A percentile compares a stretch with the other conserved stretches of the same genome.
Conservation (phyloP, 2,329 filamentous ascomycete species). For the Neonectria punicea region DNA sequence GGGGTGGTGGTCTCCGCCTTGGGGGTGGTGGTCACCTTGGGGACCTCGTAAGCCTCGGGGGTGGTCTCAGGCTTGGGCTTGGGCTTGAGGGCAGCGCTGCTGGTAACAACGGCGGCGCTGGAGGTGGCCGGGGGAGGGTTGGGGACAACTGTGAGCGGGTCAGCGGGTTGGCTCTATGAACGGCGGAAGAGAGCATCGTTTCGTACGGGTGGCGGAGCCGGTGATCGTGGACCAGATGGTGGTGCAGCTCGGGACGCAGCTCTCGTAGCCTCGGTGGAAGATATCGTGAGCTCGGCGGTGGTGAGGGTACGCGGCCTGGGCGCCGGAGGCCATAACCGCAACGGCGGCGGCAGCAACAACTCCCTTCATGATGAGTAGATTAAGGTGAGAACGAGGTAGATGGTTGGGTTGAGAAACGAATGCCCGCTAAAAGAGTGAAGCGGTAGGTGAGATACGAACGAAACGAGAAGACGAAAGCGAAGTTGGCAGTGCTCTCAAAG, state of each 20-base stretch:
- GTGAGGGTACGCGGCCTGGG: conserved; percentile 66
- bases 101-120: conserved; percentile 16
- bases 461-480: conserved; percentile 64
- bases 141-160: conserved; percentile 50
- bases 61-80: conserved; percentile 27
- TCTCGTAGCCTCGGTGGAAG: conserved; percentile 62
- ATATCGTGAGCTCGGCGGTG: conserved; percentile 73
- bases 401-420: conserved; percentile 63
- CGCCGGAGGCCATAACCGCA: conserved; percentile 68
- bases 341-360: conserved; percentile 72
- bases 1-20: conserved; percentile 39
- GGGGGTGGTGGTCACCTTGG: conserved; percentile 36
- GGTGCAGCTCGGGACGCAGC: conserved; percentile 73
- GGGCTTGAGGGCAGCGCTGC: conserved; percentile 36
- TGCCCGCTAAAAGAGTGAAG: conserved; percentile 92
- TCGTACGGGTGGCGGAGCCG: conserved; percentile 73
- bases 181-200: neutral
- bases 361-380: conserved; percentile 75
- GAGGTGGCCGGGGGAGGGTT: conserved; percentile 46
- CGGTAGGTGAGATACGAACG: conserved; percentile 63
- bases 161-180: conserved; percentile 17
- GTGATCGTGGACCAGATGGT: conserved; percentile 79
- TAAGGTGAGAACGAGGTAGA: conserved; percentile 27
- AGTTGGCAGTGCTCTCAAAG: conserved; percentile 58
- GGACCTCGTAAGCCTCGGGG: conserved; percentile 4